Conservation (phyloP, 106 monocot species). For the Cymbidium sinense region DNA sequence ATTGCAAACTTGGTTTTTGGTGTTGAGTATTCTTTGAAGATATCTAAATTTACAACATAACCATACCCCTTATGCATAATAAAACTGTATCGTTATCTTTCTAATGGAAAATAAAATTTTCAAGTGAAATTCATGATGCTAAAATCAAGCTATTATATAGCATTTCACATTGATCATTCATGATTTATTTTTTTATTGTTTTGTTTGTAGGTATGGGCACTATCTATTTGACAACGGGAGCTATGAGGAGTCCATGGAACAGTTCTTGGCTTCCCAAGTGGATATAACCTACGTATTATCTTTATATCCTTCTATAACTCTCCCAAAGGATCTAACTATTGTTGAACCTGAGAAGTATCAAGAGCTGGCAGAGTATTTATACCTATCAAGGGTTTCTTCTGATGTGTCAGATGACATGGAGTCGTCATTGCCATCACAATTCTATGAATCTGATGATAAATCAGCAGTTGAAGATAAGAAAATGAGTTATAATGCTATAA, state of each 20-base stretch:
- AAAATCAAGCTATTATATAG: neutral
- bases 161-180: neutral
- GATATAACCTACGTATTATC: conserved; percentile 84
- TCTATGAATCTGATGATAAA: conserved; percentile 64
- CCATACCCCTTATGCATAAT: neutral
- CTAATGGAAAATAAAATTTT: neutral
- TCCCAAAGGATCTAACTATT: conserved; percentile 49
- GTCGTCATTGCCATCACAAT: conserved; percentile 34
- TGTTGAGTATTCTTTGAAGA: neutral
- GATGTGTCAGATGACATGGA: conserved; percentile 83
- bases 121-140: neutral
- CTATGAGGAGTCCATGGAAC: conserved; percentile 92
- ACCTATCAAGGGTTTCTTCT: conserved; percentile 62
- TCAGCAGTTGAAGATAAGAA: conserved; percentile 58
- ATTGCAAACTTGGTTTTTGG: neutral
- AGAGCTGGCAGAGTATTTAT: conserved; percentile 34
- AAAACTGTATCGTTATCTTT: neutral
- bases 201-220: conserved; percentile 72
- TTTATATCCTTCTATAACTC: conserved; percentile 72
- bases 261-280: conserved; percentile 90
- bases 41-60: neutral
- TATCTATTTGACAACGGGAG: conserved; percentile 80
- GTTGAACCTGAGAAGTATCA: conserved; percentile 34
- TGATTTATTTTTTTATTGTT: neutral
- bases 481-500: conserved; percentile 71